A percentile compares a stretch with the other conserved stretches of the same genome.
These are phyloP conservation scores for apple (Malus domestica) DNA, from an alignment of 306 rosid species.

Conservation along the genomic window ASM211411v1 NC_041798.1:21023501-21024000, in stretches of 20 bases:
- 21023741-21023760: constrained; percentile 91
- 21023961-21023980: constrained; percentile 96
- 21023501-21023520: constrained; percentile 88
- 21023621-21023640: constrained; percentile 58
- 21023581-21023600: constrained; percentile 85
- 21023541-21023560: constrained; percentile 99
- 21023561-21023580: constrained; percentile 92
- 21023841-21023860: constrained; percentile 97
- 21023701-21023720: constrained; percentile 72
- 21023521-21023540: constrained; percentile 80
- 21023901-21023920: constrained; percentile 85
- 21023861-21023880: constrained; percentile 88
- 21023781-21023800: constrained; percentile 90
- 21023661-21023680: constrained; percentile 87
- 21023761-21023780: constrained; percentile 85
- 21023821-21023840: constrained; percentile 89
- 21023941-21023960: constrained; percentile 83
- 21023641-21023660: constrained; percentile 56
- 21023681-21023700: constrained; percentile 70
- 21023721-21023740: constrained; percentile 83
- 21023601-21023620: constrained; percentile 59
- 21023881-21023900: constrained; percentile 94
- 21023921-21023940: constrained; percentile 73
- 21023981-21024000: constrained; percentile 84
- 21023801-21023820: constrained; percentile 79